These are phyloP conservation scores for Incumbomyces delicatus DNA, from an alignment of 2,329 filamentous ascomycete genomes.

Conservation along the genomic window DNA sequence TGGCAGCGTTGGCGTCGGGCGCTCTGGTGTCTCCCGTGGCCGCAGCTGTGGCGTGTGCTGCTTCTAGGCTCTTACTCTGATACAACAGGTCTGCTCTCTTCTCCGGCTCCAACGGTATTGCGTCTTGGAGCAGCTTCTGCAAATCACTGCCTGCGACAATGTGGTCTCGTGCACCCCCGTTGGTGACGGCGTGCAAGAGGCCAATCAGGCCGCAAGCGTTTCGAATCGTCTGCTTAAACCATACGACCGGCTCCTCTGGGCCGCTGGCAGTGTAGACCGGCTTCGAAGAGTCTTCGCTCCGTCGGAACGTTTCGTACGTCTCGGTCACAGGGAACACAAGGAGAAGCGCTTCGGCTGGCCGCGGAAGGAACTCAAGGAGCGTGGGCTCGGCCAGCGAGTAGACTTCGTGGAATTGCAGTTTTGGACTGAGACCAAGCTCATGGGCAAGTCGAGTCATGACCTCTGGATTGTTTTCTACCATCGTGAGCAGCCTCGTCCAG, in stretches of 20 bases:
- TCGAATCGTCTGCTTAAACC: constrained; percentile 91
- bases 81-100: constrained; percentile 68
- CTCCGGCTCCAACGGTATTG: constrained; percentile 57
- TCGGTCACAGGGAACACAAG: constrained; percentile 82
- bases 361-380: constrained; percentile 75
- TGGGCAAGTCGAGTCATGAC: constrained; percentile 77
- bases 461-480: constrained; percentile 65
- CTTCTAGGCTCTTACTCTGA: constrained; percentile 62
- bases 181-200: constrained; percentile 69
- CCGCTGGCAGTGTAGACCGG: constrained; percentile 60
- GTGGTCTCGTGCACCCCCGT: constrained; percentile 58
- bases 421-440: constrained; percentile 70
- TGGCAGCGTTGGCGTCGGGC: constrained; percentile 64
- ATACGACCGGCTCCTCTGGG: constrained; percentile 64
- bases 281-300: constrained; percentile 58
- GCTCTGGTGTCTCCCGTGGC: constrained; percentile 66
- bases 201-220: constrained; percentile 92
- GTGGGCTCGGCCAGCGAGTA: constrained; percentile 81
- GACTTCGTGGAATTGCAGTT: constrained; percentile 77
- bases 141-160: constrained; percentile 44
- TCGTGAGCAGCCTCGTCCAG: background rate
- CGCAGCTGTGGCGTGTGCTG: constrained; percentile 69
- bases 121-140: constrained; percentile 53
- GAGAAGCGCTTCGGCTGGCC: constrained; percentile 77
- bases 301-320: constrained; percentile 67